phyloP scores from a whole-genome alignment of 441 rosid genomes.

The Corymbia calophylla region DNA sequence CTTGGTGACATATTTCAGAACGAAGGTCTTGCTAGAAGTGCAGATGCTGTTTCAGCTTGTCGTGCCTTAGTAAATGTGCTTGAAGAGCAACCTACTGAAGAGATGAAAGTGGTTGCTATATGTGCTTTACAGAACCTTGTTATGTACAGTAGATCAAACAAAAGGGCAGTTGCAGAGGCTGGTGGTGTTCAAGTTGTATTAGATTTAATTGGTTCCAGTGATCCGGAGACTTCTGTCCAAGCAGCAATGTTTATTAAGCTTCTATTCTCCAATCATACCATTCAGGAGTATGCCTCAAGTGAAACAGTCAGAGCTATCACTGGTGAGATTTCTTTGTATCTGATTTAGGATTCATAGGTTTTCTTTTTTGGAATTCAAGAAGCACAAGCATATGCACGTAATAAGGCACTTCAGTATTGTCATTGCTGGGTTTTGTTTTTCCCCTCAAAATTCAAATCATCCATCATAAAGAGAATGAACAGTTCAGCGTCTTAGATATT shows the following conservation, averaged over 20 bases:
- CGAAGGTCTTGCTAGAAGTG: conserved; percentile 89
- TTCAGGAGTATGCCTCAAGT: conserved; percentile 99
- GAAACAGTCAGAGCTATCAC: conserved; percentile 99
- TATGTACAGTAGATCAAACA: conserved; percentile 94
- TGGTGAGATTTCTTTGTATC: conserved; percentile 36
- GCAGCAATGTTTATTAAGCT: conserved; percentile 98
- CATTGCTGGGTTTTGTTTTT: neutral
- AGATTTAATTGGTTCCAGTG: conserved; percentile 97
- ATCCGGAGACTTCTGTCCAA: conserved; percentile 96
- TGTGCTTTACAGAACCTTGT: conserved; percentile 99
- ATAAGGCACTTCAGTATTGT: neutral
- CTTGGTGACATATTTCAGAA: conserved; percentile 99
- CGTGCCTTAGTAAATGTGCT: conserved; percentile 98
- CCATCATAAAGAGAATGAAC: neutral
- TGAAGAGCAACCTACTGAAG: conserved; percentile 99
- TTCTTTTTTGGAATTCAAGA: neutral
- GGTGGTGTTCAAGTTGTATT: conserved; percentile 98
- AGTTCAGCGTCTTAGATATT: neutral
- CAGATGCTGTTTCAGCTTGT: conserved; percentile 98
- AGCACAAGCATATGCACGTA: neutral
- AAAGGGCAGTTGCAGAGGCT: conserved; percentile 99
- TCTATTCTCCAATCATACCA: conserved; percentile 95
- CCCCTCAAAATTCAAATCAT: neutral
- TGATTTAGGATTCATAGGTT: neutral
- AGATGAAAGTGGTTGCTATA: conserved; percentile 99